Percentiles rank a stretch among this genome's conserved stretches.
Evolutionary conservation across 345 rosid species (phyloP).

Genomic region (Salix koriyanagi): DNA sequence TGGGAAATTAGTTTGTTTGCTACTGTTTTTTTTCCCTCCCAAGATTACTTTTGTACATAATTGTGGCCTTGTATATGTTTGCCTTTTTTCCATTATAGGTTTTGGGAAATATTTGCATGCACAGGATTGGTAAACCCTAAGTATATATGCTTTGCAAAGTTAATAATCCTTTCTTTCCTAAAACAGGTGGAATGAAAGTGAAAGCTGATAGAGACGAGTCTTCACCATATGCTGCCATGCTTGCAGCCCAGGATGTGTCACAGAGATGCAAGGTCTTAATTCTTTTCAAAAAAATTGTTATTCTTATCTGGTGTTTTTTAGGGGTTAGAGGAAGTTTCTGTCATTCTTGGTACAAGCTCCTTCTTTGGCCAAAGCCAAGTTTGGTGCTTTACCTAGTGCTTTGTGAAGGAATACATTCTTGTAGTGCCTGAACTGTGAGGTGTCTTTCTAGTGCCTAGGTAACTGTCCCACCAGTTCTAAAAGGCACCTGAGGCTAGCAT

Average conservation of each 20-base stretch:
- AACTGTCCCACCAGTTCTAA: not conserved
- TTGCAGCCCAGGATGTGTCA: constrained; percentile 83
- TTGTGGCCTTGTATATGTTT: not conserved
- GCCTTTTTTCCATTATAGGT: not conserved
- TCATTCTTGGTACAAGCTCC: not conserved
- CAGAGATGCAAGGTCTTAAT: constrained; percentile 64
- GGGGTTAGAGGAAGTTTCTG: not conserved
- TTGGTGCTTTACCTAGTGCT: not conserved
- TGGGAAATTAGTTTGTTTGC: not conserved
- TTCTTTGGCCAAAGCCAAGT: not conserved
- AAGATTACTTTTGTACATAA: no score
- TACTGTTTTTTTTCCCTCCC: not conserved
- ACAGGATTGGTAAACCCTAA: not conserved
- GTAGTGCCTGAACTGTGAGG: not conserved
- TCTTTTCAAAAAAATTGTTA: not conserved
- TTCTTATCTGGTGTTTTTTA: not conserved
- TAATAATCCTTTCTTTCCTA: not conserved
- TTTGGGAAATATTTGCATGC: not conserved
- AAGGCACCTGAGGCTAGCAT: not conserved
- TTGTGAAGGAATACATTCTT: not conserved
- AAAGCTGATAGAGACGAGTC: constrained; percentile 91
- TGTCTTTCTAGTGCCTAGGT: not conserved
- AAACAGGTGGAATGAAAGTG: constrained; percentile 85
- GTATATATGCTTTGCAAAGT: not conserved
- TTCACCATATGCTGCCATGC: constrained; percentile 89